Percentiles rank a stretch among this genome's conserved stretches.
These are phyloP conservation scores for Ploettnerulaceae sp. DNA, from an alignment of 2,329 filamentous ascomycete species.

Conservation along the genomic window DNA sequence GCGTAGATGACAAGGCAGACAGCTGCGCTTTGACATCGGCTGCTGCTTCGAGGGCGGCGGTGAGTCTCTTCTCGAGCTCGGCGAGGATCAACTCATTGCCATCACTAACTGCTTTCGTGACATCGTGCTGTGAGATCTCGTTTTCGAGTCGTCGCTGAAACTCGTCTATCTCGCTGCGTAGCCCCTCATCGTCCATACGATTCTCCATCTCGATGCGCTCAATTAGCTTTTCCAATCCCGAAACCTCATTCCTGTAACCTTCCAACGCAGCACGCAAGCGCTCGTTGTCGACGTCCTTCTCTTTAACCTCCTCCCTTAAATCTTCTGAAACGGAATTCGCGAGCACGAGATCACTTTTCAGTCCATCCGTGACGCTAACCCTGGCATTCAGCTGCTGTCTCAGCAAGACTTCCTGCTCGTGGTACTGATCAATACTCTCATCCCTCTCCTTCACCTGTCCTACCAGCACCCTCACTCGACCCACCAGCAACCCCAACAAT, in stretches of 20 bases:
- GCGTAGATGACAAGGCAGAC: slow-evolving; percentile 29
- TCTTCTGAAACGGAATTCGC: slow-evolving; percentile 17
- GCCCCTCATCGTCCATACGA: slow-evolving; percentile 8
- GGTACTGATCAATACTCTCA: slow-evolving; percentile 55
- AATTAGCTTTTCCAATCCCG: slow-evolving; percentile 49
- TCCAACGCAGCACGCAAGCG: slow-evolving; percentile 48
- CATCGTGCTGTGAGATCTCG: slow-evolving; percentile 34
- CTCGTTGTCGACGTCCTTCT: slow-evolving; percentile 43
- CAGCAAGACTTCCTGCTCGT: slow-evolving; percentile 50
- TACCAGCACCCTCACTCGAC: slow-evolving; percentile 45
- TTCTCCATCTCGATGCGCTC: slow-evolving; percentile 42
- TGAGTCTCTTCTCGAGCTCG: slow-evolving; percentile 44
- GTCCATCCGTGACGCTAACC: slow-evolving; percentile 46
- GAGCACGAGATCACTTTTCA: slow-evolving; percentile 40
- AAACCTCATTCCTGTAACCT: slow-evolving; percentile 49
- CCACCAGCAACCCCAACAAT: slow-evolving; percentile 51
- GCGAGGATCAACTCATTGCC: slow-evolving; percentile 37
- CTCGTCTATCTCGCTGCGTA: slow-evolving; percentile 18
- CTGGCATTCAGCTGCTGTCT: slow-evolving; percentile 52
- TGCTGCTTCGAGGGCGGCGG: slow-evolving; percentile 38
- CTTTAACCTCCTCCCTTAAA: slow-evolving; percentile 24
- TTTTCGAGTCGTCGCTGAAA: slow-evolving; percentile 34
- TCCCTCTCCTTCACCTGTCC: slow-evolving; percentile 45
- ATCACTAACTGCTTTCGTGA: slow-evolving; percentile 29
- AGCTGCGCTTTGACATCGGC: slow-evolving; percentile 37